Evolutionary conservation across 176 grass and related monocot species (phyloP), one percentile per base, ranked within the genome.

Genomic region (Bromus sterilis): DNA sequence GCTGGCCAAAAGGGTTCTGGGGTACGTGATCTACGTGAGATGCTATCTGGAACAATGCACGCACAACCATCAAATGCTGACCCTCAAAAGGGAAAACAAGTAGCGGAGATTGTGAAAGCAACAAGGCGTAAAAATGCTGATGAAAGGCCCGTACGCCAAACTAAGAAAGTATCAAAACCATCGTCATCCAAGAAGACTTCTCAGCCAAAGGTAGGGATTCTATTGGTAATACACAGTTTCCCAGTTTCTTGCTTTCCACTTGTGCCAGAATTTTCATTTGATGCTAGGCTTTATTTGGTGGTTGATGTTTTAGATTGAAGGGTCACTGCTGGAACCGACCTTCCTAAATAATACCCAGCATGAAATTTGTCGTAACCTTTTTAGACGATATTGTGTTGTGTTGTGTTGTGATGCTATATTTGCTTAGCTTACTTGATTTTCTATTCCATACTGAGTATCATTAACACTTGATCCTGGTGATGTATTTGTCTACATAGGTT

Each of bases 21-120:
- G 33, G 58, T 90, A 20, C 85, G 80, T 64, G 97, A 99, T 89
- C 79, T 99, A 55, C 90, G 97, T 57, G 97, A 99, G 71, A 96
- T 85, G 82, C 71, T 99, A 83, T 93, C 93, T 66, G 97, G 97
- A 49, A 83, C 81, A 66, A 87, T 91, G 87, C 84, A 91, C 66
- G 71, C 77, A 32, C 93, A 89, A 68, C 79, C 86, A 71, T 66
- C 80, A 69, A 91, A 91, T 26, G 57, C 16, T 66, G 82, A 86
- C 43, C 77, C 84, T 72, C 76, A 74, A 65, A 91, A 88, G 67
- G 40, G 35, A 40, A 93, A 90, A 83, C 89, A 90, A 36, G 56
- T 62, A 26, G 88, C 91, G 0, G 74, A 93, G 80, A 63, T 90
- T 80, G 67, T 90, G 56, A 93, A 90, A 89, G 79, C 87, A 55